Evolutionary conservation across 345 rosid genomes (phyloP).

Genomic region (Sisymbrium irio): DNA sequence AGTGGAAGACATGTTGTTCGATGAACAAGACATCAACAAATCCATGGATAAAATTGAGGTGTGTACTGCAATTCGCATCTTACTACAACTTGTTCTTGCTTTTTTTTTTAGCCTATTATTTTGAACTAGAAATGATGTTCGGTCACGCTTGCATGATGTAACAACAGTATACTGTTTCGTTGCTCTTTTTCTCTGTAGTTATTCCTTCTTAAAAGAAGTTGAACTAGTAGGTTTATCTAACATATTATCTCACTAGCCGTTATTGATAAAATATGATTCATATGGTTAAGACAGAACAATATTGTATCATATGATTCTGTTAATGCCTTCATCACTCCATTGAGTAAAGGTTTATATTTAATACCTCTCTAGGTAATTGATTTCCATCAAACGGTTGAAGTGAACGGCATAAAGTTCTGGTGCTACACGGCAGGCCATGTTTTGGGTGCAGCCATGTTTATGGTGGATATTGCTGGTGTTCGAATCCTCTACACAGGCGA

Average conservation of each 20-base stretch:
- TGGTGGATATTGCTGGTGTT: conserved; percentile 95
- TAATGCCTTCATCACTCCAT: not conserved
- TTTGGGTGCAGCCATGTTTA: conserved; percentile 98
- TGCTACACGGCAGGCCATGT: conserved; percentile 99
- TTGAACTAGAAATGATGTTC: not conserved
- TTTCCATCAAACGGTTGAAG: conserved; percentile 90
- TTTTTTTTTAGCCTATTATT: not conserved
- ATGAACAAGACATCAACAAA: too few relatives aligned
- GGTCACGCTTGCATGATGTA: not conserved
- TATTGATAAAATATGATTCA: not conserved
- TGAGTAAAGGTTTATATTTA: not conserved
- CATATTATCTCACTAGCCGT: not conserved
- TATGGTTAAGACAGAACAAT: not conserved
- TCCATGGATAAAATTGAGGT: conserved; percentile 99
- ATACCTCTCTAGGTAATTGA: conserved; percentile 53
- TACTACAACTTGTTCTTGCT: not conserved
- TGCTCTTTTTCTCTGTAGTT: not conserved
- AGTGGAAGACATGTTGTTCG: conserved; percentile 91
- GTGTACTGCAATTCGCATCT: not conserved
- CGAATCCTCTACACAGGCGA: conserved; percentile 94
- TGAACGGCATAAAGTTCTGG: conserved; percentile 91
- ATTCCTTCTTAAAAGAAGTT: not conserved
- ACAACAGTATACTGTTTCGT: not conserved
- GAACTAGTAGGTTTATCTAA: not conserved
- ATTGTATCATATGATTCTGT: not conserved